Base-by-base conservation (phyloP, 2,329 filamentous ascomycete species). In the Alternaria conjuncta region DNA sequence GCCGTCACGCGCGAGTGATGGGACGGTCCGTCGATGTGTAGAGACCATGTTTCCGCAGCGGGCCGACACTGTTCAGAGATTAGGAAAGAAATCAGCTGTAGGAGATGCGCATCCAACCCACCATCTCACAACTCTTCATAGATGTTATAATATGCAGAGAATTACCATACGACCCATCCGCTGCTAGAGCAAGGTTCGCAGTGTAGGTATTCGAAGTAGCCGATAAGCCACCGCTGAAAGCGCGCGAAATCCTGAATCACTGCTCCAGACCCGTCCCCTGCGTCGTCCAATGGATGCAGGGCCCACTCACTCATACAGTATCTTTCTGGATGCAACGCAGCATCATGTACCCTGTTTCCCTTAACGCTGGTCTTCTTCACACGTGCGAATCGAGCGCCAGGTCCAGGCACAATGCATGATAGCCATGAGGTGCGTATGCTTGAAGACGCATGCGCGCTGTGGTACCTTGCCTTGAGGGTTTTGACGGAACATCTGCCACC, bases 1-100 rank as follows among this genome's bases (percentile, higher is more conserved):
- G 25, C n/a, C 45, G 21, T 28, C 45, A 45, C 3, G 32, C 45
- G 54, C 47, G 13, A 41, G 43, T 15, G 18, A 49, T 60, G 58
- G 51, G 6, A 30, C 51, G 51, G 58, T 43, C 58, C 51, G 51
- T 56, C 41, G 20, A 36, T 25, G 30, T 55, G 36, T 56, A 43
- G 30, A 36, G 20, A n/a, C n/a, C 10, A 36, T 21, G 28, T 32
- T 30, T 49, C 30, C 46, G 8, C 43, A n/a, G 13, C 51, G 43
- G 51, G 46, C 21, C 8, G 43, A 26, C 30, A 25, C 26, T 13
- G 28, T 36, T 20, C 21, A 36, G 43, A 41, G n/a, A 30, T 7
- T 56, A 43, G 6, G 21, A 23, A 49, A 12, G 12, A 15, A 36
- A 10, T n/a, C 30, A 28, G 23, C 20, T 49, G 10, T 25, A 41